These are phyloP conservation scores for Wickerhamiella qilinensis DNA, from an alignment of 805 yeast genomes.

Conservation along the genomic window DNA sequence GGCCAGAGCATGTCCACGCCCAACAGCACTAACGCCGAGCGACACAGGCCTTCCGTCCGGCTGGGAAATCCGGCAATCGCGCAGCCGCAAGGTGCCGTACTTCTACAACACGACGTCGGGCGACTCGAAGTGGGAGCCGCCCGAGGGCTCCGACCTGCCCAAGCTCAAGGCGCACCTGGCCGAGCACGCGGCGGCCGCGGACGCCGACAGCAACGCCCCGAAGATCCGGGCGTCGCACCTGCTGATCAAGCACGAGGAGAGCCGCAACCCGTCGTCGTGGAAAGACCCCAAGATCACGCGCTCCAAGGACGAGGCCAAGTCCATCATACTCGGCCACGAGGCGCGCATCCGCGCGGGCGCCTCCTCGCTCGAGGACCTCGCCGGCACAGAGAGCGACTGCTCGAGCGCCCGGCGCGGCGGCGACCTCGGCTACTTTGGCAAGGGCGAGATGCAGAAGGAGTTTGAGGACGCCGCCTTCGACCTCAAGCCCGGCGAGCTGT, in stretches of 20 bases:
- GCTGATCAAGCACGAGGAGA: conserved; percentile 63
- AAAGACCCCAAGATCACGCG: conserved; percentile 60
- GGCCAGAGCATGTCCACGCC: too few relatives aligned
- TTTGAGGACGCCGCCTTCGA: conserved; percentile 81
- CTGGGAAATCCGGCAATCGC: conserved; percentile 70
- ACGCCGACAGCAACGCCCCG: conserved; percentile 19
- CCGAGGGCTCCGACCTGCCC: conserved; percentile 58
- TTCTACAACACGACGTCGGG: conserved; percentile 53
- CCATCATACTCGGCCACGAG: conserved; percentile 41
- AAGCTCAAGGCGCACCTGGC: conserved; percentile 42
- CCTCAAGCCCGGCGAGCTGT: conserved; percentile 66
- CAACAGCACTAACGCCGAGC: conserved; percentile 9
- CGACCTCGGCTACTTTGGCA: conserved; percentile 77
- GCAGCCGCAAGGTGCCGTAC: conserved; percentile 73
- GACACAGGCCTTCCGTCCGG: conserved; percentile 64
- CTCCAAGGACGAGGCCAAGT: conserved; percentile 64
- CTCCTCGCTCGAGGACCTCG: conserved; percentile 51
- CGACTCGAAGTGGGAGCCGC: conserved; percentile 83
- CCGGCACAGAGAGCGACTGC: conserved; percentile 76
- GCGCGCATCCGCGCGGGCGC: conserved; percentile 48
- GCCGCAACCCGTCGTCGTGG: conserved; percentile 89
- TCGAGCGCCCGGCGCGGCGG: conserved; percentile 77
- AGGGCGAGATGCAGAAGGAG: conserved; percentile 88
- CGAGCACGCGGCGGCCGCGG: conserved; percentile 13
- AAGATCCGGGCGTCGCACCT: conserved; percentile 71